phyloP scores from a whole-genome alignment of 768 basidiomycete species.

The Kwoniella dejecticola region DNA sequence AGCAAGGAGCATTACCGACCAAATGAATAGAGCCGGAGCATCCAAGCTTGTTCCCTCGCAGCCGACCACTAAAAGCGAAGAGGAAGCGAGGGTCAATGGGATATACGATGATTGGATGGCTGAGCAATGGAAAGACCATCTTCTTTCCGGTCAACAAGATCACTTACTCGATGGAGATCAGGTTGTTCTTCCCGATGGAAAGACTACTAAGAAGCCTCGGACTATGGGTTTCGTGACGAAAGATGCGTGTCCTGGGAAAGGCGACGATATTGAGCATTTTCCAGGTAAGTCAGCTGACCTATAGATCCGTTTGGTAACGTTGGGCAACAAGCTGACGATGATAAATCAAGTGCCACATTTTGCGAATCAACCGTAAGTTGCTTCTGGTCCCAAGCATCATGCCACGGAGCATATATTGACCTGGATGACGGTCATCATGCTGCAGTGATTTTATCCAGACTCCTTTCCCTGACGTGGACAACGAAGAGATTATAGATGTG shows the following conservation, averaged over 20 bases:
- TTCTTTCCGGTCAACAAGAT: not conserved
- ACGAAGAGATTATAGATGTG: slow-evolving; percentile 46
- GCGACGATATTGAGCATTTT: slow-evolving; percentile 53
- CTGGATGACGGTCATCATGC: too few species aligned
- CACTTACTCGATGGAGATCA: slow-evolving; percentile 13
- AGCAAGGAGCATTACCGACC: slow-evolving; percentile 30
- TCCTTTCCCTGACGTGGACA: slow-evolving; percentile 36
- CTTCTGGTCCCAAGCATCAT: not conserved
- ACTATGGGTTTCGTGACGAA: slow-evolving; percentile 44
- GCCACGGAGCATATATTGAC: not conserved
- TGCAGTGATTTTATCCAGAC: slow-evolving; percentile 47
- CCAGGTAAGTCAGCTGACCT: slow-evolving; percentile 47
- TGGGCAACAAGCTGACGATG: slow-evolving; percentile 7
- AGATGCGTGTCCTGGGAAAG: slow-evolving; percentile 41
- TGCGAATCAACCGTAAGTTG: slow-evolving; percentile 35
- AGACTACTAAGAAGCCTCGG: slow-evolving; percentile 11
- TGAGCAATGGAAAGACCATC: slow-evolving; percentile 37
- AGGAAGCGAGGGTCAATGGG: slow-evolving; percentile 26
- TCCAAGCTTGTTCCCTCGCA: slow-evolving; percentile 30
- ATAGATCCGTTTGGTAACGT: too few species aligned
- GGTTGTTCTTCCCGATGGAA: slow-evolving; percentile 16
- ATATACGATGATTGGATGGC: slow-evolving; percentile 26
- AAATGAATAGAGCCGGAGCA: slow-evolving; percentile 46
- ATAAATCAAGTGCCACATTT: slow-evolving; percentile 32
- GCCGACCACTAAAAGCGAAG: slow-evolving; percentile 9